phyloP scores from a whole-genome alignment of 768 basidiomycete species.

The Tylopilus vinaceipallidus region DNA sequence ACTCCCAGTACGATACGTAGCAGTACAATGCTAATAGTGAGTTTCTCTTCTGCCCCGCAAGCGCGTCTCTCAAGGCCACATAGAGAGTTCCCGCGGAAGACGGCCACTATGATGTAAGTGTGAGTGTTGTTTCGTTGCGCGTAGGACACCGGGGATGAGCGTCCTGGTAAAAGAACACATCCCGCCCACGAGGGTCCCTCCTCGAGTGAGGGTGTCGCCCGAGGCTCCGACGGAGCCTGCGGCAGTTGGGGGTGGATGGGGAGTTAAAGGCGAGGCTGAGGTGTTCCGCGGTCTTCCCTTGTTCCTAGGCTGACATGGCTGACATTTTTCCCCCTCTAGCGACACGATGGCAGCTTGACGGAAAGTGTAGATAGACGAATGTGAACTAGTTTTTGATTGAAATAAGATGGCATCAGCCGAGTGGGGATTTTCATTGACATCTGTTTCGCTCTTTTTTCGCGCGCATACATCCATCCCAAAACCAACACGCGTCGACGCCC shows the following conservation, averaged over 20 bases:
- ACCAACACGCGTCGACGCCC: slow-evolving; percentile 9
- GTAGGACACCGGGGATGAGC: slow-evolving; percentile 62
- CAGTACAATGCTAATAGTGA: slow-evolving; percentile 6
- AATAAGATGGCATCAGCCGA: slow-evolving; percentile 15
- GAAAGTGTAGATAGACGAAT: background rate
- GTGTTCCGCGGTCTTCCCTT: slow-evolving; percentile 17
- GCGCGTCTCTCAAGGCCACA: background rate
- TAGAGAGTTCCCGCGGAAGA: background rate
- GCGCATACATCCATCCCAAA: slow-evolving; percentile 8
- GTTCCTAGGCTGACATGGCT: background rate
- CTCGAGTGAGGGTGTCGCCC: slow-evolving; percentile 27
- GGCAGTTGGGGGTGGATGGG: slow-evolving; percentile 66
- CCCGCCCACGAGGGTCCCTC: slow-evolving; percentile 48
- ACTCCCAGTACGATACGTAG: slow-evolving; percentile 7
- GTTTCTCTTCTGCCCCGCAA: background rate
- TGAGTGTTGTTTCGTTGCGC: slow-evolving; percentile 5
- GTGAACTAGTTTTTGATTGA: background rate
- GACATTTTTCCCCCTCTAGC: slow-evolving; percentile 4
- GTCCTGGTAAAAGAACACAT: slow-evolving; percentile 88
- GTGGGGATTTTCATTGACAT: slow-evolving; percentile 7
- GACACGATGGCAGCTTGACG: background rate
- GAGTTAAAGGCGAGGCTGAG: slow-evolving; percentile 92
- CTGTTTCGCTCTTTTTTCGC: slow-evolving; percentile 8
- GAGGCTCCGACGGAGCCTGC: slow-evolving; percentile 27
- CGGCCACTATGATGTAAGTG: slow-evolving; percentile 28